A percentile compares a stretch with the other conserved stretches of the same genome.
Conservation (phyloP, 345 rosid species). For the Eucalyptus virginea region DNA sequence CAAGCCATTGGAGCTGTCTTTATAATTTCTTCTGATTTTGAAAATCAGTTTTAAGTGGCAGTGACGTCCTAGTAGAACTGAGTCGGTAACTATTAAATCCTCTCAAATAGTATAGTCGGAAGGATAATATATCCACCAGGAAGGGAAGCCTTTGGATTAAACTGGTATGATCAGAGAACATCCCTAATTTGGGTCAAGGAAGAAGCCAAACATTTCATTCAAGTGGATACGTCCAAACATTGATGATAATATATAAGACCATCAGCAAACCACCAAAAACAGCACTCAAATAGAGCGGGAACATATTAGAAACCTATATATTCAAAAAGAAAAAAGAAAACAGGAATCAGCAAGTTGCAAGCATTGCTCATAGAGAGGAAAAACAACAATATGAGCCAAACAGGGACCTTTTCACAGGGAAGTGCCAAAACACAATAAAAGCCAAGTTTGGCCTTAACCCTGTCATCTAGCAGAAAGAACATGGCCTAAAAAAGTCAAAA, state of each 20-base stretch:
- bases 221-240: background rate
- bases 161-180: background rate
- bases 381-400: background rate
- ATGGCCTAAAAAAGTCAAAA: background rate
- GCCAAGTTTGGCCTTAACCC: background rate
- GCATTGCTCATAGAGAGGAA: background rate
- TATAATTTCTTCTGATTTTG: background rate
- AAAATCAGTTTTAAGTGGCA: background rate
- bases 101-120: background rate
- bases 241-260: background rate
- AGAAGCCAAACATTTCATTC: background rate
- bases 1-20: background rate
- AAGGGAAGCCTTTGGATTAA: background rate
- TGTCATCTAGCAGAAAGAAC: background rate
- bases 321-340: background rate
- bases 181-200: background rate
- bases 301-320: background rate
- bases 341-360: background rate
- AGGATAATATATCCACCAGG: background rate
- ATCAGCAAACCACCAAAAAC: background rate
- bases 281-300: background rate
- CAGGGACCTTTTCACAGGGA: background rate
- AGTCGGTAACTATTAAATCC: background rate
- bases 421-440: background rate
- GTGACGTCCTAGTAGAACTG: background rate